phyloP scores from a whole-genome alignment of 2,329 filamentous ascomycete genomes.

The Cryphonectria nitschkei region DNA sequence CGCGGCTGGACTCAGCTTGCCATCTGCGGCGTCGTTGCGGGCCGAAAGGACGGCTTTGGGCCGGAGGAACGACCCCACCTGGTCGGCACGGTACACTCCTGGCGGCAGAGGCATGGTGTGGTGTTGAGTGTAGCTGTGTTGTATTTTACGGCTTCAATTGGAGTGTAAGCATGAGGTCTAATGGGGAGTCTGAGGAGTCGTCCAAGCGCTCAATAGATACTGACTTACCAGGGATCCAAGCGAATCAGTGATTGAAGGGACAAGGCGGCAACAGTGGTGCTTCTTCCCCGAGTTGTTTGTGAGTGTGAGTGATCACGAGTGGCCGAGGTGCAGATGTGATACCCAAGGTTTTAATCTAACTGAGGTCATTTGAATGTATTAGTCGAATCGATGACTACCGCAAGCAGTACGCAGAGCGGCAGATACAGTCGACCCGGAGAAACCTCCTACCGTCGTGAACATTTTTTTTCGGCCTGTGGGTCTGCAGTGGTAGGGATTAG shows the following conservation, averaged over 20 bases:
- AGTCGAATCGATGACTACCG: background rate
- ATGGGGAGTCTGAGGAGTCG: no score
- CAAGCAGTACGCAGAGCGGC: background rate
- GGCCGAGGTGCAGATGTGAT: background rate
- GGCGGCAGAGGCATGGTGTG: constrained; percentile 43
- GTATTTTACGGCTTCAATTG: background rate
- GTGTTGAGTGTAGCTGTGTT: background rate
- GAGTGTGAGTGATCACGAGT: background rate
- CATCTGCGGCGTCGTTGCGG: constrained; percentile 50
- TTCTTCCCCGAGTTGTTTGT: background rate
- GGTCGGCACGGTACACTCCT: constrained; percentile 55
- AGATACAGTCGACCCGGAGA: background rate
- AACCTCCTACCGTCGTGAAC: constrained; percentile 3
- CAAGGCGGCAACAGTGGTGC: background rate
- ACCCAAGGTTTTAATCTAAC: background rate
- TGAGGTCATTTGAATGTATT: background rate
- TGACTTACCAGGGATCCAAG: no score
- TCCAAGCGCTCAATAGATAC: no score
- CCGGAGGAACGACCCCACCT: constrained; percentile 59
- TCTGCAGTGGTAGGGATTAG: background rate
- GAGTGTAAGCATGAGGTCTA: background rate
- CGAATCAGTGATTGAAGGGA: no score
- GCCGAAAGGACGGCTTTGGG: constrained; percentile 53
- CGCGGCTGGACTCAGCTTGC: constrained; percentile 45
- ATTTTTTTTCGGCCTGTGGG: background rate